Percentiles rank a stretch among this genome's conserved stretches.
These are phyloP conservation scores for Limnomonas spitsbergensis DNA, from an alignment of 139 green algal genomes.

Conservation along the genomic window DNA sequence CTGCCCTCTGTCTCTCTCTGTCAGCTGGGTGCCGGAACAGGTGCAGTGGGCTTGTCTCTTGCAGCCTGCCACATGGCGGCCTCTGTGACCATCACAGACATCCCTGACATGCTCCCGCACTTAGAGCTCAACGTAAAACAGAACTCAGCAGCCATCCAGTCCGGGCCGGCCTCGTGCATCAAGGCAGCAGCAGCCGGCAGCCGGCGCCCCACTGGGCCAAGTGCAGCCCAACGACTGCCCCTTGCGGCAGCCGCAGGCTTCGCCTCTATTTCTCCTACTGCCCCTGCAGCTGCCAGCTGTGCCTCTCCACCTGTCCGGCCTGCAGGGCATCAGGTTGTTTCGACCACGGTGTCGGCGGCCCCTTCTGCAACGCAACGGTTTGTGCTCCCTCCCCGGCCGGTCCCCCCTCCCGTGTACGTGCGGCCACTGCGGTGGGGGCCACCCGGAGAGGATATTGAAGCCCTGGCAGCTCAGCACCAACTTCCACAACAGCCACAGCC, in stretches of 20 bases:
- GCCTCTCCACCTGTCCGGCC: neutral
- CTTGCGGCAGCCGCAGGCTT: neutral
- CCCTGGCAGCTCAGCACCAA: neutral
- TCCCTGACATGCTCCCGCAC: slow-evolving; percentile 40
- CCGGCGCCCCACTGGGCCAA: no score
- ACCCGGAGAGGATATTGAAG: slow-evolving; percentile 19
- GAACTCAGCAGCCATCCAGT: slow-evolving; percentile 7
- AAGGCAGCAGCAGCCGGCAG: neutral
- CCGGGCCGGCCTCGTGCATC: no score
- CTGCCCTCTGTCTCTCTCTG: no score
- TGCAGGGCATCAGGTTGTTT: neutral
- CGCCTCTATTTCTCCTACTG: neutral
- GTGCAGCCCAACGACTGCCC: no score
- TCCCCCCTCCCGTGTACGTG: neutral
- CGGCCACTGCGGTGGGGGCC: slow-evolving; percentile 22
- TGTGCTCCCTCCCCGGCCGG: neutral
- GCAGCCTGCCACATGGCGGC: slow-evolving; percentile 13
- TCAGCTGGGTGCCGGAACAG: slow-evolving; percentile 39
- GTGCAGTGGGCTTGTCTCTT: slow-evolving; percentile 36
- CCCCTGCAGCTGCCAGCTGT: neutral
- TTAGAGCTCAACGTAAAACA: slow-evolving; percentile 19
- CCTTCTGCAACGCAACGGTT: neutral
- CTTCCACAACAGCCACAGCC: neutral
- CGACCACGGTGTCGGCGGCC: neutral
- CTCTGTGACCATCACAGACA: slow-evolving; percentile 34